Evolutionary conservation across 768 basidiomycete species (phyloP).

Genomic region (Mycena amicta): DNA sequence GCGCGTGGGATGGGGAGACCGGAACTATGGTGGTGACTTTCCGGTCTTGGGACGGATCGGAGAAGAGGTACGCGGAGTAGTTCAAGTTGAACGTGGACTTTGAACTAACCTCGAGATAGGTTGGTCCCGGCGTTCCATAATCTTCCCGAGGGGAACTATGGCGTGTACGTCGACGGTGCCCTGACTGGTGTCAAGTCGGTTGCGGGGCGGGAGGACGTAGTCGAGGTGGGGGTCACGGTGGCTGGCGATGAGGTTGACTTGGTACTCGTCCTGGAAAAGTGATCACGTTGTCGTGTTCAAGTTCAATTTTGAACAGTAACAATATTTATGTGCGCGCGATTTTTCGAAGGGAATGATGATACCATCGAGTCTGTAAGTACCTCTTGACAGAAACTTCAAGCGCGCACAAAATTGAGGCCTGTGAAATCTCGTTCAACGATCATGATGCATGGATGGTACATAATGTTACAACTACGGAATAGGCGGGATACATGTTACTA

Average conservation of each 20-base stretch:
- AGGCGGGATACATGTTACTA: no score
- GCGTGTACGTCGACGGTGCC: constrained; percentile 4
- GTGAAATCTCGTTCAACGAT: no score
- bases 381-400: no score
- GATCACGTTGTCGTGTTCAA: not conserved
- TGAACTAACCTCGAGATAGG: not conserved
- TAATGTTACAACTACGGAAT: no score
- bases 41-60: constrained; percentile 10
- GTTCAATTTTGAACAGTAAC: not conserved
- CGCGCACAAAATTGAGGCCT: no score
- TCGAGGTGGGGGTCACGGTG: not conserved
- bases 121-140: constrained; percentile 10
- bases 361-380: no score
- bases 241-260: constrained; percentile 6
- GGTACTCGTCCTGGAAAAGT: constrained; percentile 7
- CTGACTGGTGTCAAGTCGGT: not conserved
- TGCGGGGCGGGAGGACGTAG: not conserved
- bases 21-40: constrained; percentile 16
- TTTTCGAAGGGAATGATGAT: not conserved
- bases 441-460: no score
- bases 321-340: not conserved
- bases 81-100: not conserved
- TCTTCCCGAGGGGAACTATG: constrained; percentile 12
- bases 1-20: constrained; percentile 11
- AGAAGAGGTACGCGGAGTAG: not conserved